Evolutionary conservation across 768 basidiomycete species (phyloP).

Genomic region (Tulasnella sp.): DNA sequence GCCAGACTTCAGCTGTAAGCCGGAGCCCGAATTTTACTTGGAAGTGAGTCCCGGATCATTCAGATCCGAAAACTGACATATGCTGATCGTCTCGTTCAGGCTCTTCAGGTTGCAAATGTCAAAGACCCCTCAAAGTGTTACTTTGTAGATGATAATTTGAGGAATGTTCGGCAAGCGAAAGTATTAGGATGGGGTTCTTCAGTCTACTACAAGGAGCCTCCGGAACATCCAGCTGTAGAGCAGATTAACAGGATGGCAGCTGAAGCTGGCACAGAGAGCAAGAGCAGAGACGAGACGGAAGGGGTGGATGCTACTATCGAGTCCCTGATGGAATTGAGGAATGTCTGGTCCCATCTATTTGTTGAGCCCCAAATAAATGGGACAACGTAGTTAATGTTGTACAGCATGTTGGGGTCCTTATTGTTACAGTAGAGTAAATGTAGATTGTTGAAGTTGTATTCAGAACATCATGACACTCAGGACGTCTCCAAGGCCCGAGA

Average conservation of each 20-base stretch:
- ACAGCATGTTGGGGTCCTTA: not conserved
- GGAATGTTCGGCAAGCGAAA: constrained; percentile 55
- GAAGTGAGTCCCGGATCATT: constrained; percentile 31
- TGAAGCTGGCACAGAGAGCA: not conserved
- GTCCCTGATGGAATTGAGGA: constrained; percentile 51
- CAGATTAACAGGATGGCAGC: constrained; percentile 26
- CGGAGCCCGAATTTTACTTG: constrained; percentile 57
- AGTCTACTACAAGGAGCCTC: constrained; percentile 50
- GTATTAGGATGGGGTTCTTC: constrained; percentile 57
- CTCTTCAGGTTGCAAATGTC: constrained; percentile 47
- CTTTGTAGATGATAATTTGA: constrained; percentile 66
- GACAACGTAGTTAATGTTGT: not conserved
- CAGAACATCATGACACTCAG: constrained; percentile 40
- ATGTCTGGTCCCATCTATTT: constrained; percentile 68
- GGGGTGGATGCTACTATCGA: constrained; percentile 42
- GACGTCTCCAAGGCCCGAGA: constrained; percentile 65
- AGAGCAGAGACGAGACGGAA: constrained; percentile 15
- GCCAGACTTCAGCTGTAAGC: constrained; percentile 64
- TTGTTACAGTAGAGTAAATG: not conserved
- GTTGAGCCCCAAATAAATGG: constrained; percentile 1
- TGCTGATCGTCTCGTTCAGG: constrained; percentile 32
- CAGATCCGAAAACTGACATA: not conserved
- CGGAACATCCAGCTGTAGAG: not conserved
- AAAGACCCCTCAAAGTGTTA: constrained; percentile 56
- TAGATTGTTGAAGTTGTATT: not conserved